Evolutionary conservation across 768 basidiomycete genomes (phyloP).

Genomic region (Rhodotorula babjevae): DNA sequence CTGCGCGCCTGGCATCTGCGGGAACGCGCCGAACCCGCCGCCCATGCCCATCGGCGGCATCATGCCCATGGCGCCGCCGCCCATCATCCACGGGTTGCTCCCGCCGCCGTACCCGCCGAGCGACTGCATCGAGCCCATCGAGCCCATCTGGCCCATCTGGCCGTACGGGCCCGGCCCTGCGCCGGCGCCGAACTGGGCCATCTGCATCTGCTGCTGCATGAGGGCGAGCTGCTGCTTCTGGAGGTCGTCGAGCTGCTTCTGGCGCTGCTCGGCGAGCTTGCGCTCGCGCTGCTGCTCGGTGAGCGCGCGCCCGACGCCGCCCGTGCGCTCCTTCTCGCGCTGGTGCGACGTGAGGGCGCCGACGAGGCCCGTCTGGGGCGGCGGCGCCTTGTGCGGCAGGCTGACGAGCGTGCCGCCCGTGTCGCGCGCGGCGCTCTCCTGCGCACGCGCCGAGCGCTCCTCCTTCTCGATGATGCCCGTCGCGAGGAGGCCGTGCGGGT

Average conservation of each 20-base stretch:
- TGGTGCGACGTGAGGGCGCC: constrained; percentile 95
- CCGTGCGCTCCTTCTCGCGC: constrained; percentile 85
- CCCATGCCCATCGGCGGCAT: constrained; percentile 38
- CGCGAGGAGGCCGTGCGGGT: constrained; percentile 66
- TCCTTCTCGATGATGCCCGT: constrained; percentile 93
- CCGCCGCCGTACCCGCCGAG: constrained; percentile 17
- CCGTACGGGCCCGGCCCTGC: constrained; percentile 27
- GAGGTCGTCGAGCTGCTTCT: constrained; percentile 70
- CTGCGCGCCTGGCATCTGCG: constrained; percentile 44
- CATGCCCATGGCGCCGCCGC: constrained; percentile 33
- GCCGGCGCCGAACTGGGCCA: constrained; percentile 40
- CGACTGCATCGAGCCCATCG: constrained; percentile 36
- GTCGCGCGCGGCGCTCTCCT: constrained; percentile 89
- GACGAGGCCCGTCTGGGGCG: constrained; percentile 88
- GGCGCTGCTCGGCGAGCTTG: constrained; percentile 82
- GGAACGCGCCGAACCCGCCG: constrained; percentile 50
- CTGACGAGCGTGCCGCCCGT: constrained; percentile 87
- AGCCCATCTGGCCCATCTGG: constrained; percentile 36
- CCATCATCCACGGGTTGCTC: constrained; percentile 36
- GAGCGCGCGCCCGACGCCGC: constrained; percentile 86
- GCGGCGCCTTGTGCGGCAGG: constrained; percentile 89
- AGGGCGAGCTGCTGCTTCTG: constrained; percentile 30
- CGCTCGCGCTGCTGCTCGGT: constrained; percentile 94
- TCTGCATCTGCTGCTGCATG: constrained; percentile 37
- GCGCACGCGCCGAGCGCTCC: constrained; percentile 88